phyloP scores from a whole-genome alignment of 2,329 filamentous ascomycete species.

The Helicocarpus griseus region DNA sequence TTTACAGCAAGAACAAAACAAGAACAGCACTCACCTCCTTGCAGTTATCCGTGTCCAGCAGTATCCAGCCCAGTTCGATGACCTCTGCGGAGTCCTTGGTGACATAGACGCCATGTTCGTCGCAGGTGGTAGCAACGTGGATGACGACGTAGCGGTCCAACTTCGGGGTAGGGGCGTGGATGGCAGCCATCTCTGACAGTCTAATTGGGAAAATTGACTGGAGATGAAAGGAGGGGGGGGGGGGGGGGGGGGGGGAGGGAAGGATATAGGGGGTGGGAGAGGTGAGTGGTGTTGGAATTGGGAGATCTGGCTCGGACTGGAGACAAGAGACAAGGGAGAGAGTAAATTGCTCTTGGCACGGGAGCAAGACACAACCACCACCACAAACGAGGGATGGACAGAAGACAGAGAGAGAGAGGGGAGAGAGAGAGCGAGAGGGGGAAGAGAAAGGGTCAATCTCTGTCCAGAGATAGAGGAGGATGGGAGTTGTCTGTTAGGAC shows the following conservation, averaged over 20 bases:
- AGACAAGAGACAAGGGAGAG: slow-evolving; percentile 2
- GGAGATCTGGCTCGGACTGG: slow-evolving; percentile 13
- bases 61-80: slow-evolving; percentile 97
- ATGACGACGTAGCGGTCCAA: slow-evolving; percentile 97
- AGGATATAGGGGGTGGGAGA: slow-evolving; percentile 2
- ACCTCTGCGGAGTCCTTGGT: slow-evolving; percentile 99
- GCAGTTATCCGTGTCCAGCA: slow-evolving; percentile 81
- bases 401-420: slow-evolving; percentile 7
- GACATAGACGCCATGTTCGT: slow-evolving; percentile 98
- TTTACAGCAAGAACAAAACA: slow-evolving; percentile 10
- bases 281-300: slow-evolving; percentile 12
- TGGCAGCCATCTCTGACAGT: slow-evolving; percentile 29
- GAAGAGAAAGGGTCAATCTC: slow-evolving; percentile 6
- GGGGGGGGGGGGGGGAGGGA: slow-evolving; percentile 7
- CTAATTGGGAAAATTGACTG: slow-evolving; percentile 1
- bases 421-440: slow-evolving; percentile 13
- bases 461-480: background rate
- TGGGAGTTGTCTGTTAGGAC: background rate
- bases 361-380: background rate
- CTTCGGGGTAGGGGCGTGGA: slow-evolving; percentile 50
- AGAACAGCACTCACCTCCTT: slow-evolving; percentile 69
- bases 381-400: background rate
- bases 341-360: background rate
- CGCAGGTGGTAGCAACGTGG: slow-evolving; percentile 96
- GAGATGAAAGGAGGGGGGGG: slow-evolving; percentile 8